A percentile compares a stretch with the other conserved stretches of the same genome.
Conservation (phyloP, 768 basidiomycete species). For the Rhodotorula taiwanensis region DNA sequence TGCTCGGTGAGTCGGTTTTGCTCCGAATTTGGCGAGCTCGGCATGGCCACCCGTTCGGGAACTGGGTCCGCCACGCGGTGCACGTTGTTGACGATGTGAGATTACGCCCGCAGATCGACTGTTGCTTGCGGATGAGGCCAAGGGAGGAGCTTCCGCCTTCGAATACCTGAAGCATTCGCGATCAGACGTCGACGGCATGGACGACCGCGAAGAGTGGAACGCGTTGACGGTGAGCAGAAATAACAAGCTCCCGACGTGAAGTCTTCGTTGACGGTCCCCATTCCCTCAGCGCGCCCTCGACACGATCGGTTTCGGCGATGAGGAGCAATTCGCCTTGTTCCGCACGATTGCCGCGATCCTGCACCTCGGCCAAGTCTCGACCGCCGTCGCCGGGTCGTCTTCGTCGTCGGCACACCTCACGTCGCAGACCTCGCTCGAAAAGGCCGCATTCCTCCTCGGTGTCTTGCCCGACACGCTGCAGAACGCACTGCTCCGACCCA, state of each 20-base stretch:
- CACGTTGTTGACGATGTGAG: neutral
- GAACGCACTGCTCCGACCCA: conserved; percentile 78
- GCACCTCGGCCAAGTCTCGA: conserved; percentile 75
- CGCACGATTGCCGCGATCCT: conserved; percentile 87
- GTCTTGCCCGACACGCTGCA: conserved; percentile 69
- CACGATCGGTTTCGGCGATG: conserved; percentile 73
- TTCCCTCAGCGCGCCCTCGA: conserved; percentile 64
- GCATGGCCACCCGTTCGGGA: too few species aligned
- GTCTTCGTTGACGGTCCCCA: conserved; percentile 13
- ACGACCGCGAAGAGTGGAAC: conserved; percentile 84
- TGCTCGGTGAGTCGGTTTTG: conserved; percentile 63
- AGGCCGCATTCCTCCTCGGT: conserved; percentile 81
- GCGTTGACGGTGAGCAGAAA: conserved; percentile 56
- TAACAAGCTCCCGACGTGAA: too few species aligned
- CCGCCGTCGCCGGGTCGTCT: conserved; percentile 66
- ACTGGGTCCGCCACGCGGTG: too few species aligned
- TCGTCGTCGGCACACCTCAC: conserved; percentile 56
- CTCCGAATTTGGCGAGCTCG: too few species aligned
- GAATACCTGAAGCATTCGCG: conserved; percentile 86
- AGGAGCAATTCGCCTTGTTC: conserved; percentile 87
- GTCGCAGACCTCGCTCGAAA: conserved; percentile 43
- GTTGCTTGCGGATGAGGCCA: conserved; percentile 20
- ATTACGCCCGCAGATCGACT: conserved; percentile 25
- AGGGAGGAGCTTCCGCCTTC: conserved; percentile 63
- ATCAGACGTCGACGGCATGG: conserved; percentile 87